A percentile compares a stretch with the other conserved stretches of the same genome.
Evolutionary conservation across 1,284 basidiomycete species (phyloP).

Genomic region (Fomitopsis betulina): DNA sequence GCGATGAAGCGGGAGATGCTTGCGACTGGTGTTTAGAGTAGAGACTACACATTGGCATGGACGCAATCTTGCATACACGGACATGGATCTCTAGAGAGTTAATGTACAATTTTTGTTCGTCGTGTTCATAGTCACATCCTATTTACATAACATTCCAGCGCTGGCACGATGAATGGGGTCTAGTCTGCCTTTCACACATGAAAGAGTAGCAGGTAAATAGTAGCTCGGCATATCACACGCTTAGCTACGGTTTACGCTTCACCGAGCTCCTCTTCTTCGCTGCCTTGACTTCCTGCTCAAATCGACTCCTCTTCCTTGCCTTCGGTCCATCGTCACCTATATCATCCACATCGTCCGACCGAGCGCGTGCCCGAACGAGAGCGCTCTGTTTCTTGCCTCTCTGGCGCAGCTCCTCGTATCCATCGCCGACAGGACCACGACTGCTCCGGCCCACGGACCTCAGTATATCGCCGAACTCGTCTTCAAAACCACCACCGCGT

Average conservation of each 20-base stretch:
- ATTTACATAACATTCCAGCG: neutral
- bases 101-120: neutral
- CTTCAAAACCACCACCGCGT: conserved; percentile 69
- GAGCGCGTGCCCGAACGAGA: conserved; percentile 46
- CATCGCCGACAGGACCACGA: conserved; percentile 48
- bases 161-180: no score
- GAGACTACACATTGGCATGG: neutral
- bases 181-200: no score
- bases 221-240: neutral
- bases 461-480: conserved; percentile 82
- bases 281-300: conserved; percentile 69
- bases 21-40: neutral
- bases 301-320: conserved; percentile 66
- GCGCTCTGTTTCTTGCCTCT: conserved; percentile 63
- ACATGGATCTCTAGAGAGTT: neutral
- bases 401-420: conserved; percentile 72
- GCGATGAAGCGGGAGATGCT: conserved; percentile 47
- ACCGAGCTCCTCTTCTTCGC: conserved; percentile 37
- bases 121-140: neutral
- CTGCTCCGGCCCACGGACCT: conserved; percentile 46
- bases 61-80: neutral
- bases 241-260: conserved; percentile 12
- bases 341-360: conserved; percentile 38
- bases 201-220: no score
- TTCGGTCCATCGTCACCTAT: conserved; percentile 38